These are phyloP conservation scores for Mycena venus DNA, from an alignment of 768 basidiomycete genomes.

Conservation along the genomic window DNA sequence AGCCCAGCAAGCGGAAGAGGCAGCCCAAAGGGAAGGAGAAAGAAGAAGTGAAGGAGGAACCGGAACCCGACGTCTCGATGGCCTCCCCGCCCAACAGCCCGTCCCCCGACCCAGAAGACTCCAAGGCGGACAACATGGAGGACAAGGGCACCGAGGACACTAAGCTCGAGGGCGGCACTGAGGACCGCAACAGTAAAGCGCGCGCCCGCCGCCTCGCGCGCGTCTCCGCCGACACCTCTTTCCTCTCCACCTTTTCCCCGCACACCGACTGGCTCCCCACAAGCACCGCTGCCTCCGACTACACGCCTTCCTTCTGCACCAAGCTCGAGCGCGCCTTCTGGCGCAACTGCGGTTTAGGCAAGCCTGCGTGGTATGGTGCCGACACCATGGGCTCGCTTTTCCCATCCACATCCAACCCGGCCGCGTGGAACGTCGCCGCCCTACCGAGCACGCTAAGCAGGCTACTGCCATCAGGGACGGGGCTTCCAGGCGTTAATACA, in stretches of 20 bases:
- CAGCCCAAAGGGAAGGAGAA: slow-evolving; percentile 37
- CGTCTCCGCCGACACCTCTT: slow-evolving; percentile 61
- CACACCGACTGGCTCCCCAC: slow-evolving; percentile 84
- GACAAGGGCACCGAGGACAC: slow-evolving; percentile 38
- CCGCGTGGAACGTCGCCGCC: slow-evolving; percentile 93
- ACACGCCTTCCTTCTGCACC: slow-evolving; percentile 89
- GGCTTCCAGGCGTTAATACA: slow-evolving; percentile 95
- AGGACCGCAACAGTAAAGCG: slow-evolving; percentile 31
- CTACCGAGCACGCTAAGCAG: slow-evolving; percentile 90
- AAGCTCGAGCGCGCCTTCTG: slow-evolving; percentile 92
- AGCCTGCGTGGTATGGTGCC: slow-evolving; percentile 97
- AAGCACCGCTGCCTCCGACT: slow-evolving; percentile 80
- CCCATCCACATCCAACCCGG: slow-evolving; percentile 82
- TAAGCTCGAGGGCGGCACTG: slow-evolving; percentile 15
- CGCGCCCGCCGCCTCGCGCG: slow-evolving; percentile 64
- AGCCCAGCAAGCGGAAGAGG: slow-evolving; percentile 57
- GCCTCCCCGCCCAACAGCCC: slow-evolving; percentile 59
- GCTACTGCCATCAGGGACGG: slow-evolving; percentile 74
- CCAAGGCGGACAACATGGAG: slow-evolving; percentile 33
- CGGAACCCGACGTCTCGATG: slow-evolving; percentile 38
- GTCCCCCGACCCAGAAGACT: slow-evolving; percentile 44
- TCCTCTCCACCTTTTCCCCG: slow-evolving; percentile 81
- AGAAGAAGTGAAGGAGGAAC: slow-evolving; percentile 35
- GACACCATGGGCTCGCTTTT: slow-evolving; percentile 89
- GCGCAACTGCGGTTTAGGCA: slow-evolving; percentile 90